phyloP scores from a whole-genome alignment of 257 asterid genomes.

The Solanum clarkiae region DNA sequence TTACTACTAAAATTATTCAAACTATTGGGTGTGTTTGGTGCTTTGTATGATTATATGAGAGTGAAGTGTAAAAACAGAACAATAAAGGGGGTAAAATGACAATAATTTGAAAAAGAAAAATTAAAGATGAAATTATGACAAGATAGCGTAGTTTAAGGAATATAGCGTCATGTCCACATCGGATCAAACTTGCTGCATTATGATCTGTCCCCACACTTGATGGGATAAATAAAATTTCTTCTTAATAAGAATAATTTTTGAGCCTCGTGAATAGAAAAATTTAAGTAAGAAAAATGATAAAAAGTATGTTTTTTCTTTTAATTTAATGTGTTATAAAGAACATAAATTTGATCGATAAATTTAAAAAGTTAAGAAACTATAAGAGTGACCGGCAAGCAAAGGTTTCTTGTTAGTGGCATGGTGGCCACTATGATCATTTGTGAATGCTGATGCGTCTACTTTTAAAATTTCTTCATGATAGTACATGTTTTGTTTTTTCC shows the following conservation, averaged over 20 bases:
- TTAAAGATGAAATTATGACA: background rate
- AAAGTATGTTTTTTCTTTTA: too few species aligned
- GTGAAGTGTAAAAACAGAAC: background rate
- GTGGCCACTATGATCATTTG: background rate
- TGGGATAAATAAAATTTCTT: background rate
- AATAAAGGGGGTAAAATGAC: background rate
- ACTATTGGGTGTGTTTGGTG: background rate
- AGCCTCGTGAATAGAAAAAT: too few species aligned
- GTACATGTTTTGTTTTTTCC: background rate
- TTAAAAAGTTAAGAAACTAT: too few species aligned
- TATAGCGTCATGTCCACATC: background rate
- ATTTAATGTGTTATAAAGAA: too few species aligned
- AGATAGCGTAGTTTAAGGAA: background rate
- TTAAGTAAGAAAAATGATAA: too few species aligned
- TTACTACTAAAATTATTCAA: background rate
- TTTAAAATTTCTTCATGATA: background rate
- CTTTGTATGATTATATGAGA: background rate
- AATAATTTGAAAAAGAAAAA: background rate
- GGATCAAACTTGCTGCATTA: background rate
- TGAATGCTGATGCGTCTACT: background rate
- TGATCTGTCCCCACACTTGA: background rate
- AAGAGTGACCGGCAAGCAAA: too few species aligned
- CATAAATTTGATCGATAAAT: too few species aligned
- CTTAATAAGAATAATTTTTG: too few species aligned
- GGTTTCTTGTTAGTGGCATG: background rate